Evolutionary conservation across 371 early-diverging fungal species (phyloP).

Genomic region (Rhizopus arrhizus): DNA sequence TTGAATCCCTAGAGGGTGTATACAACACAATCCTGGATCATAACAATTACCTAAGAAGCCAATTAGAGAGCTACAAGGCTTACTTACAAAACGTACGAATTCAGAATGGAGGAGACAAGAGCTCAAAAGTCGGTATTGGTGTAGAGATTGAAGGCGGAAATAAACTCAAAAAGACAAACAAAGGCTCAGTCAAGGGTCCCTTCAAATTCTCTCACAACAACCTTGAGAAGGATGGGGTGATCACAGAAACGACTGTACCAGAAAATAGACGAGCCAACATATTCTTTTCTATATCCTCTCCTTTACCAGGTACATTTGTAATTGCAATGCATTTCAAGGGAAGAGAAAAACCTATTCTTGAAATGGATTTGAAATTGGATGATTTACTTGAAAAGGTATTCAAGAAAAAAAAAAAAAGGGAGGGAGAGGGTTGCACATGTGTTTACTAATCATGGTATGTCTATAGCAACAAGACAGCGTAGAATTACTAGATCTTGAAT

Average conservation of each 20-base stretch:
- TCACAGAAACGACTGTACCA: conserved; percentile 90
- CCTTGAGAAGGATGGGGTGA: conserved; percentile 90
- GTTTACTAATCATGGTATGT: not conserved
- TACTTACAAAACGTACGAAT: conserved; percentile 93
- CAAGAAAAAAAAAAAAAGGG: no score
- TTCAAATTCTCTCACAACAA: conserved; percentile 83
- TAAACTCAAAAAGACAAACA: conserved; percentile 41
- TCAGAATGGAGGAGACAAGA: conserved; percentile 67
- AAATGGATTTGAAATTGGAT: conserved; percentile 94
- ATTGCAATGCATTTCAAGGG: conserved; percentile 89
- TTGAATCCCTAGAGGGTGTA: conserved; percentile 75
- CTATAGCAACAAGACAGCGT: conserved; percentile 90
- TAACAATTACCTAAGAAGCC: conserved; percentile 86
- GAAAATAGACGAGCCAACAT: conserved; percentile 89
- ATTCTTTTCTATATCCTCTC: conserved; percentile 87
- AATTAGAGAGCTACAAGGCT: conserved; percentile 92
- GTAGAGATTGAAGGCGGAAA: conserved; percentile 49
- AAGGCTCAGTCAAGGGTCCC: conserved; percentile 52
- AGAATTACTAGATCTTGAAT: conserved; percentile 86
- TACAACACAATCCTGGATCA: conserved; percentile 93
- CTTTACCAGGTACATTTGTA: conserved; percentile 86
- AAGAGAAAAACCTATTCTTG: conserved; percentile 90
- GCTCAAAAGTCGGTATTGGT: conserved; percentile 47
- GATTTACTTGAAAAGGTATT: conserved; percentile 88
- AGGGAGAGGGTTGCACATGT: no score